These are phyloP conservation scores for Salinomyces thailandicus DNA, from an alignment of 2,329 filamentous ascomycete genomes.

Conservation along the genomic window DNA sequence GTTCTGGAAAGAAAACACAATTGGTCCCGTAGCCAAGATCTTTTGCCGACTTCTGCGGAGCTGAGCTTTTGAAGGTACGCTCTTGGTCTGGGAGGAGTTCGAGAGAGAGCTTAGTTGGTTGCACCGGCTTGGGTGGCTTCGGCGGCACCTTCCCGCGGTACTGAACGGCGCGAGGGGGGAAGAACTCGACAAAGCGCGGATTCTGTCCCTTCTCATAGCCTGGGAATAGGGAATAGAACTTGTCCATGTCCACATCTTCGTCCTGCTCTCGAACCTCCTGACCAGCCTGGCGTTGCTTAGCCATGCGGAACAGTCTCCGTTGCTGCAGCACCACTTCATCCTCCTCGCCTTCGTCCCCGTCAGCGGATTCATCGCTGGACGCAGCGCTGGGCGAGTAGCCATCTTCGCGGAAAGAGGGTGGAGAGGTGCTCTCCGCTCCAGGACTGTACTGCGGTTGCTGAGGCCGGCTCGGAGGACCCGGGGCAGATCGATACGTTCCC, in stretches of 20 bases:
- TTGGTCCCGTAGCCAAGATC: slow-evolving; percentile 32
- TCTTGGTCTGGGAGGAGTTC: slow-evolving; percentile 82
- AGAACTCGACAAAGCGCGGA: slow-evolving; percentile 69
- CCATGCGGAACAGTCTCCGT: slow-evolving; percentile 22
- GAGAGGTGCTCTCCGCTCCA: slow-evolving; percentile 12
- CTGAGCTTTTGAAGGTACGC: slow-evolving; percentile 67
- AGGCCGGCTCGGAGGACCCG: slow-evolving; percentile 3
- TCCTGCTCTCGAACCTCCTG: slow-evolving; percentile 15
- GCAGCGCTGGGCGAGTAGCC: slow-evolving; percentile 16
- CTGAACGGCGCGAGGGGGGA: slow-evolving; percentile 68
- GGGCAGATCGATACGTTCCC: slow-evolving; percentile 1
- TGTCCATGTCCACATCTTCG: slow-evolving; percentile 57
- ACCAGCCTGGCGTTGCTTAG: slow-evolving; percentile 14
- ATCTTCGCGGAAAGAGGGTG: slow-evolving; percentile 15
- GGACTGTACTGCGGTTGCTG: slow-evolving; percentile 9
- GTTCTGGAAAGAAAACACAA: slow-evolving; percentile 44
- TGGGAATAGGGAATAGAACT: slow-evolving; percentile 72
- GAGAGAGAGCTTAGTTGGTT: slow-evolving; percentile 78
- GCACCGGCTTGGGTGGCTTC: slow-evolving; percentile 70
- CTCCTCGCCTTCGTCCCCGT: slow-evolving; percentile 18
- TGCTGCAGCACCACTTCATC: slow-evolving; percentile 22
- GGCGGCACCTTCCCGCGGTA: slow-evolving; percentile 68
- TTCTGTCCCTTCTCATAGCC: slow-evolving; percentile 65
- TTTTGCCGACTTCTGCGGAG: slow-evolving; percentile 37
- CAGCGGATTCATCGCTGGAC: slow-evolving; percentile 12